Conservation (phyloP, 2,329 filamentous ascomycete species). For the Penicillium sp. region DNA sequence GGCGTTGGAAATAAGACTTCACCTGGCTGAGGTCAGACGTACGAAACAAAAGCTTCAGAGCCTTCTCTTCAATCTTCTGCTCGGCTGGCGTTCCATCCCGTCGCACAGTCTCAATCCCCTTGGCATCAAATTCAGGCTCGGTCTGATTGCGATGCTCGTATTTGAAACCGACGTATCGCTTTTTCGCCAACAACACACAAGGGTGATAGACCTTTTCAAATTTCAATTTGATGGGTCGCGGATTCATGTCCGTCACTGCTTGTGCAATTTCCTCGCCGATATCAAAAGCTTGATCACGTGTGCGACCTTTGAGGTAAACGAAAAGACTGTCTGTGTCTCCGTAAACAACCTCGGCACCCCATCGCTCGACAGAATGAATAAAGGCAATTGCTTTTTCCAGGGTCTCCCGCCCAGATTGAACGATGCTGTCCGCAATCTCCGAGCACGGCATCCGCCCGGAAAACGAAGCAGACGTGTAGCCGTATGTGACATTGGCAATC, state of each 20-base stretch:
- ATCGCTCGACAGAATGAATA: constrained; percentile 79
- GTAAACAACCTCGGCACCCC: constrained; percentile 96
- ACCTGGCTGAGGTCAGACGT: constrained; percentile 83
- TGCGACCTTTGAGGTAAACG: constrained; percentile 79
- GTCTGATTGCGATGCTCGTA: constrained; percentile 73
- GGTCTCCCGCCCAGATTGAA: constrained; percentile 90
- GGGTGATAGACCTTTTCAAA: constrained; percentile 99
- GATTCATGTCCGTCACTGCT: constrained; percentile 82
- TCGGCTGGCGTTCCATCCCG: constrained; percentile 91
- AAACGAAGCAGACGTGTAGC: constrained; percentile 94
- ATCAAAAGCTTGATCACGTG: constrained; percentile 79
- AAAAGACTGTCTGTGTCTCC: constrained; percentile 97
- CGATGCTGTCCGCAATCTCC: constrained; percentile 96
- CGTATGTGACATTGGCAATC: constrained; percentile 98
- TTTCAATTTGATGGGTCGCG: constrained; percentile 86
- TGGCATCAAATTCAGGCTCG: constrained; percentile 89
- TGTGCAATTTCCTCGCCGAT: constrained; percentile 90
- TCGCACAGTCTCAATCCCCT: constrained; percentile 95
- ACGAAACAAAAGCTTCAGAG: constrained; percentile 80
- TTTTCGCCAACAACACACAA: constrained; percentile 89
- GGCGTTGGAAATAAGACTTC: constrained; percentile 81
- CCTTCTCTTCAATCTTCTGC: constrained; percentile 93
- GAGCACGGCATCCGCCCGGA: constrained; percentile 97
- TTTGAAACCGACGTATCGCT: constrained; percentile 96
- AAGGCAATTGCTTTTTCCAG: constrained; percentile 87